A percentile compares a stretch with the other conserved stretches of the same genome.
Conservation (phyloP, 768 basidiomycete species). For the Boletus rubescentipes region DNA sequence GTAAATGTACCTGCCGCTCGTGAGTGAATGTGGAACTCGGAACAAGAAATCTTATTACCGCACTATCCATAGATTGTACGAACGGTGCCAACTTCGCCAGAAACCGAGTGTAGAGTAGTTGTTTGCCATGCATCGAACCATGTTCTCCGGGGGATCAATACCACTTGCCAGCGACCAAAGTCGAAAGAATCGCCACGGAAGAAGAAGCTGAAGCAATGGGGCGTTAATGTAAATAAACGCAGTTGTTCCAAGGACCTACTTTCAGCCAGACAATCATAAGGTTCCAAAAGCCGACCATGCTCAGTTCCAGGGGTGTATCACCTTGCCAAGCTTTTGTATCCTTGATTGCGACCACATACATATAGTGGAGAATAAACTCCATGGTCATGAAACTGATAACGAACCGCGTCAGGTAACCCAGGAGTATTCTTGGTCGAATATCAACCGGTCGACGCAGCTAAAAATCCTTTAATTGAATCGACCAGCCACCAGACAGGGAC, state of each 20-base stretch:
- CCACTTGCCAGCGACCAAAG: slow-evolving; percentile 88
- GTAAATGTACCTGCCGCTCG: slow-evolving; percentile 79
- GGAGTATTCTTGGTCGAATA: slow-evolving; percentile 40
- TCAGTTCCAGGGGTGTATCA: slow-evolving; percentile 73
- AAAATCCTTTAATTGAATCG: background rate
- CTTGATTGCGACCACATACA: slow-evolving; percentile 97
- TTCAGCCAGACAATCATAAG: slow-evolving; percentile 95
- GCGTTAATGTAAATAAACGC: background rate
- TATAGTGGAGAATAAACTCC: slow-evolving; percentile 89
- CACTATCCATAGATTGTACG: slow-evolving; percentile 94
- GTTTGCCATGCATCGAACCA: slow-evolving; percentile 98
- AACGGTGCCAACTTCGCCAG: slow-evolving; percentile 96
- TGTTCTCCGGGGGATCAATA: slow-evolving; percentile 95
- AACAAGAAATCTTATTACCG: slow-evolving; percentile 46
- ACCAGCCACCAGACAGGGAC: background rate
- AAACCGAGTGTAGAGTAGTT: slow-evolving; percentile 93
- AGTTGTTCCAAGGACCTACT: slow-evolving; percentile 42
- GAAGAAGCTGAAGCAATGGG: slow-evolving; percentile 59
- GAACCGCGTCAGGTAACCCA: slow-evolving; percentile 72
- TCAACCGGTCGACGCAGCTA: slow-evolving; percentile 62
- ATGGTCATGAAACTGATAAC: slow-evolving; percentile 71
- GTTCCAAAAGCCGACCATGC: slow-evolving; percentile 97
- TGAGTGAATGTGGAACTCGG: background rate
- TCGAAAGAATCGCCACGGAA: slow-evolving; percentile 97
- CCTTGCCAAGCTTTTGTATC: slow-evolving; percentile 81